Conservation (phyloP, 345 rosid genomes). For the Citrus inodora region DNA sequence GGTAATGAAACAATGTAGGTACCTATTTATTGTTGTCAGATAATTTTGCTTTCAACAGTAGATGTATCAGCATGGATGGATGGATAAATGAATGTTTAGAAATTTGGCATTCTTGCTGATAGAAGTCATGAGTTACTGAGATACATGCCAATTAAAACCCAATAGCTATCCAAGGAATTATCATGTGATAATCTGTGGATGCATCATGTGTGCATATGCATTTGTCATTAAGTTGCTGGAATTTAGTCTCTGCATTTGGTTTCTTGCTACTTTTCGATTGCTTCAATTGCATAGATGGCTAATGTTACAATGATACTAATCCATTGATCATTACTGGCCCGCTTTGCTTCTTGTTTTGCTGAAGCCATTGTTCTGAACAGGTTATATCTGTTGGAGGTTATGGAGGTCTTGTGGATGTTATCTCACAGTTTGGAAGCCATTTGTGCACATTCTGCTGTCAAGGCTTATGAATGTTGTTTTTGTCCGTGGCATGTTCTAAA, state of each 20-base stretch:
- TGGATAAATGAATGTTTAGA: not conserved
- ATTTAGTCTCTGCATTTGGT: not conserved
- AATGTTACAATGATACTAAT: not conserved
- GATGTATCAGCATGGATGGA: not conserved
- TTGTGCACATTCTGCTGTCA: constrained; percentile 77
- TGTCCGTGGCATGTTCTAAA: not conserved
- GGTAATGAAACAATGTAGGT: not conserved
- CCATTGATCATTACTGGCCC: not conserved
- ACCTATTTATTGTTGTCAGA: not conserved
- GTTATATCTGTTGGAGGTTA: constrained; percentile 83
- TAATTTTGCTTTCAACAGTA: not conserved
- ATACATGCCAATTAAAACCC: not conserved
- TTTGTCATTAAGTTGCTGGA: not conserved
- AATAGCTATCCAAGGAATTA: not conserved
- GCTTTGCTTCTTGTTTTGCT: not conserved
- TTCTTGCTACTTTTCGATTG: not conserved
- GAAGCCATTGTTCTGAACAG: constrained; percentile 32
- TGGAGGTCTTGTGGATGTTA: constrained; percentile 84
- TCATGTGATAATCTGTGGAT: not conserved
- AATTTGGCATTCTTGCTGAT: not conserved
- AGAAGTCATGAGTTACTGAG: not conserved
- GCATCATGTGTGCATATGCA: not conserved
- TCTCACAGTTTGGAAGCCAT: constrained; percentile 94
- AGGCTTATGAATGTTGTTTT: constrained; percentile 21
- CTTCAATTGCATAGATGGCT: not conserved